Conservation (phyloP, 2,329 filamentous ascomycete genomes). For the Ophiostoma tasmaniense region DNA sequence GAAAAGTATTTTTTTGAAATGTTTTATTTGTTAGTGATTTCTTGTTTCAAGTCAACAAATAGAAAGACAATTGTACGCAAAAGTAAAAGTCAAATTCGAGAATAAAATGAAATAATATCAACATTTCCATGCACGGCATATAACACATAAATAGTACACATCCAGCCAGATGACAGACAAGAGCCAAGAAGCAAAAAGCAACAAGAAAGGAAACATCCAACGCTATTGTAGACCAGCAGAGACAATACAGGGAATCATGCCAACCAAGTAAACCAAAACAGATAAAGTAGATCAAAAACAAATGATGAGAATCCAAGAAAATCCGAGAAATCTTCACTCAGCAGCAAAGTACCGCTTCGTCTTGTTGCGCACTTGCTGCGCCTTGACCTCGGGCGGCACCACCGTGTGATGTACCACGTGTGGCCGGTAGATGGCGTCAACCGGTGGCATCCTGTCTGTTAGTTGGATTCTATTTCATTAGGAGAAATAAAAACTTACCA, state of each 20-base stretch:
- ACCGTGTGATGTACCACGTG: conserved; percentile 89
- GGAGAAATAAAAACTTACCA: conserved; percentile 41
- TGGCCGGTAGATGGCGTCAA: conserved; percentile 82
- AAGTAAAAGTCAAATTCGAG: no score
- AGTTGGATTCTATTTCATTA: background rate
- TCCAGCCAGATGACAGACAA: background rate
- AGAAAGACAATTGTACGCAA: no score
- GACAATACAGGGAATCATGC: background rate
- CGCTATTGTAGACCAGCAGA: background rate
- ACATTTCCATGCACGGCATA: background rate
- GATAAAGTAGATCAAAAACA: background rate
- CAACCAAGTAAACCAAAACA: background rate
- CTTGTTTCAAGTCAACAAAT: no score
- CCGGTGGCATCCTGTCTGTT: conserved; percentile 62
- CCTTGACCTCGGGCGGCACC: conserved; percentile 60
- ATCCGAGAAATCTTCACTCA: conserved; percentile 42
- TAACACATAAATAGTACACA: background rate
- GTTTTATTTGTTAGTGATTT: no score
- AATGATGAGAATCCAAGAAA: background rate
- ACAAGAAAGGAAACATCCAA: background rate
- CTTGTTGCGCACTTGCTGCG: conserved; percentile 56
- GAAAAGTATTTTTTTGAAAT: background rate
- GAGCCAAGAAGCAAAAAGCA: background rate
- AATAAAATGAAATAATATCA: background rate
- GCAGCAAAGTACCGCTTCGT: conserved; percentile 66